Conservation (phyloP, 1,284 basidiomycete species). For the Microbotryum saponariae region DNA sequence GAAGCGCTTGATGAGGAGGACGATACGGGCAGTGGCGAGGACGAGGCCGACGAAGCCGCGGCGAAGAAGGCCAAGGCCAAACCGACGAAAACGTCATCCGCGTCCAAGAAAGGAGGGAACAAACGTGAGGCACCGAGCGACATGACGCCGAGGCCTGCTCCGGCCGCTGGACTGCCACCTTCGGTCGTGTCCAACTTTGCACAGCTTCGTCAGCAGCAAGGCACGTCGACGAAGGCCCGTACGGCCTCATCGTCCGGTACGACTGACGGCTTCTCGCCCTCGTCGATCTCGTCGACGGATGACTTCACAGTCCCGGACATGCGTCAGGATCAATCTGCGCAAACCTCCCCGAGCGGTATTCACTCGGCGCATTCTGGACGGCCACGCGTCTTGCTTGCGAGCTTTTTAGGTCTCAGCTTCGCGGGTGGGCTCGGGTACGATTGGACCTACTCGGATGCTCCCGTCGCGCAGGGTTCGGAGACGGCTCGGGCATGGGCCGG, state of each 20-base stretch:
- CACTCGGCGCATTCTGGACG: not conserved
- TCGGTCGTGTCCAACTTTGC: not conserved
- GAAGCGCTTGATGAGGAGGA: slow-evolving; percentile 23
- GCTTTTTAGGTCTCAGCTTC: slow-evolving; percentile 28
- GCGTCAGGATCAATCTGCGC: not conserved
- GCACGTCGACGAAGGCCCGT: not conserved
- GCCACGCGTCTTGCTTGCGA: slow-evolving; percentile 24
- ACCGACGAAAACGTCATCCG: not conserved
- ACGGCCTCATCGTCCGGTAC: not conserved
- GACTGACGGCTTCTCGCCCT: slow-evolving; percentile 17
- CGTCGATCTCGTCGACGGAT: slow-evolving; percentile 15
- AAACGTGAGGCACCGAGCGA: not conserved
- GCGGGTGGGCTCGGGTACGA: slow-evolving; percentile 29
- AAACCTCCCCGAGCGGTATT: not conserved
- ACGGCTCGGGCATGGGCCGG: slow-evolving; percentile 20
- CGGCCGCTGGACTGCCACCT: not conserved
- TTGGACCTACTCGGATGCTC: slow-evolving; percentile 3
- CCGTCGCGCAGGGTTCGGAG: not conserved
- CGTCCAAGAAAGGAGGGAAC: slow-evolving; percentile 1
- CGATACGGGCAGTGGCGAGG: slow-evolving; percentile 15
- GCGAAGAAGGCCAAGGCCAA: slow-evolving; percentile 9
- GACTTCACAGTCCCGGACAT: slow-evolving; percentile 3
- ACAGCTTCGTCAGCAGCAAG: slow-evolving; percentile 6
- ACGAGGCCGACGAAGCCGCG: slow-evolving; percentile 23
- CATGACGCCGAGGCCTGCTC: not conserved